A percentile compares a stretch with the other conserved stretches of the same genome.
These are phyloP conservation scores for Tuber magnatum DNA, from an alignment of 495 filamentous ascomycete species.

Conservation along the genomic window DNA sequence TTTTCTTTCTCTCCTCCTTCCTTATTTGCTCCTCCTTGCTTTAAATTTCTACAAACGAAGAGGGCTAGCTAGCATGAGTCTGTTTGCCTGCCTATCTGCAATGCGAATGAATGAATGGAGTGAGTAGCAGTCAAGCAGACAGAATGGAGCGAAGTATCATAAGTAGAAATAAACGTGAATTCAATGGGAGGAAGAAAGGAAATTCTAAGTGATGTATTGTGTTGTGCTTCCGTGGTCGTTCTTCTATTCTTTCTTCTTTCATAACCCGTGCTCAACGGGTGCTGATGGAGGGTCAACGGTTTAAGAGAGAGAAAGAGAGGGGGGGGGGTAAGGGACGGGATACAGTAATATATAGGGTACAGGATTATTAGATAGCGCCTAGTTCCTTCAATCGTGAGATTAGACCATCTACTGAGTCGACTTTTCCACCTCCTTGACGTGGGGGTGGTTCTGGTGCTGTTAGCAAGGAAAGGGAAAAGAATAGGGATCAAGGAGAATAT, in stretches of 20 bases:
- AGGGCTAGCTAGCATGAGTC: background rate
- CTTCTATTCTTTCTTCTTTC: background rate
- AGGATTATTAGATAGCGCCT: slow-evolving; percentile 51
- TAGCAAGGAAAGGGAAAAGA: slow-evolving; percentile 41
- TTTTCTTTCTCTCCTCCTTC: background rate
- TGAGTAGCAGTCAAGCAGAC: background rate
- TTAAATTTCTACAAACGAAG: background rate
- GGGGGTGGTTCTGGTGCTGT: slow-evolving; percentile 61
- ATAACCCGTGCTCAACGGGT: background rate
- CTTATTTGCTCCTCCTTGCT: background rate
- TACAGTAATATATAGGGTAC: slow-evolving; percentile 11
- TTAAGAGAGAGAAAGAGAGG: background rate
- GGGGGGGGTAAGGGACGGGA: background rate
- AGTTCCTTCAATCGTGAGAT: slow-evolving; percentile 89
- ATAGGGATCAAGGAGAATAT: slow-evolving; percentile 41
- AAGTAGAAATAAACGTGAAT: background rate
- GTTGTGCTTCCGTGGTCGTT: background rate
- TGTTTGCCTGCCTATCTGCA: background rate
- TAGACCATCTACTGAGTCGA: slow-evolving; percentile 90
- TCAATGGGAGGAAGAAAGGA: background rate
- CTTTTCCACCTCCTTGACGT: slow-evolving; percentile 89
- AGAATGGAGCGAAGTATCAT: background rate
- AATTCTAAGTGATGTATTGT: background rate
- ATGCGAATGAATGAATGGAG: background rate
- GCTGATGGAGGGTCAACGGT: background rate